Evolutionary conservation across 2,329 filamentous ascomycete species (phyloP).

Genomic region (Ceratocystiopsis sp.): DNA sequence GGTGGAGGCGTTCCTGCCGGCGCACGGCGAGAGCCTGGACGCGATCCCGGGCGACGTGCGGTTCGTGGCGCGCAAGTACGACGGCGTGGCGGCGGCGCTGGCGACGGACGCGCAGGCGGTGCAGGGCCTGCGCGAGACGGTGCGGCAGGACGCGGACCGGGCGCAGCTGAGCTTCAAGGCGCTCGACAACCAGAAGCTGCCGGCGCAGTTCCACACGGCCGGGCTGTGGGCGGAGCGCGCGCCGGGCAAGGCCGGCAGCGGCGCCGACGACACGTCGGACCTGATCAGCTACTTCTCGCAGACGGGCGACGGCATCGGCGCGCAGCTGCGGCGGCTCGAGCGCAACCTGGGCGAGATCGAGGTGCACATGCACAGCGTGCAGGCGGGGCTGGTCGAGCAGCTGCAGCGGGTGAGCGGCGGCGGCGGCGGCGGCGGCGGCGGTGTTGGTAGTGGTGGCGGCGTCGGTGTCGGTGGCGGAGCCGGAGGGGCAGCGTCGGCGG

Average conservation of each 20-base stretch:
- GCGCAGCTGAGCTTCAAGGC: conserved; percentile 27
- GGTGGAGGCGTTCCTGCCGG: conserved; percentile 49
- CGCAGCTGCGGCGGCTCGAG: conserved; percentile 39
- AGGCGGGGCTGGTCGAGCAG: conserved; percentile 40
- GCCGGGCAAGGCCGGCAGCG: conserved; percentile 17
- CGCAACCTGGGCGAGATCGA: conserved; percentile 47
- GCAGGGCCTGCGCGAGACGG: conserved; percentile 22
- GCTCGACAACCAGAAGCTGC: conserved; percentile 29
- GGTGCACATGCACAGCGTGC: conserved; percentile 45
- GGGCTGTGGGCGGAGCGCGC: conserved; percentile 24
- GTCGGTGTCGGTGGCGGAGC: conserved; percentile 8
- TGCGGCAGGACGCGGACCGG: conserved; percentile 24
- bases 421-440: conserved; percentile 4
- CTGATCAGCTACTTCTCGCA: conserved; percentile 47
- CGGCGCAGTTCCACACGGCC: conserved; percentile 31
- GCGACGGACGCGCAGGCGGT: conserved; percentile 24
- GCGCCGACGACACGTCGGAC: conserved; percentile 25
- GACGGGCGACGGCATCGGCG: conserved; percentile 43
- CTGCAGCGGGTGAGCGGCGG: conserved; percentile 29
- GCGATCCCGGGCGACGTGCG: conserved; percentile 25
- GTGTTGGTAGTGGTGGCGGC: no score
- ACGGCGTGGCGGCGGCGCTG: conserved; percentile 24
- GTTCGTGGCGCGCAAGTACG: conserved; percentile 27
- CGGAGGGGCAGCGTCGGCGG: conserved; percentile 17
- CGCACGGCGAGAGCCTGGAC: conserved; percentile 25